Evolutionary conservation across 2,329 filamentous ascomycete genomes (phyloP).

Genomic region (Colletotrichum sidae): DNA sequence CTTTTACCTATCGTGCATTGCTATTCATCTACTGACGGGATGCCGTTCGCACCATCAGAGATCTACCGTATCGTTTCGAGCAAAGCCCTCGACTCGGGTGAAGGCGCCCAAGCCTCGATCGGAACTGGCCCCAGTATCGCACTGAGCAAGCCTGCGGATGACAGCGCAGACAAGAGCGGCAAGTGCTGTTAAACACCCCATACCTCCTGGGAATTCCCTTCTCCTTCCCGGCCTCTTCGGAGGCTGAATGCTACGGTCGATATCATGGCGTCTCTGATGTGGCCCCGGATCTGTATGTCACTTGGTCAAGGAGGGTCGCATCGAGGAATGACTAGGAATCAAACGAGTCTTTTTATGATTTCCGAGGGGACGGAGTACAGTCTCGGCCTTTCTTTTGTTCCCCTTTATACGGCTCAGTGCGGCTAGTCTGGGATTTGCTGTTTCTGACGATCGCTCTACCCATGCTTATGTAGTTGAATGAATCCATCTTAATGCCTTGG

Average conservation of each 20-base stretch:
- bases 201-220: constrained; percentile 6
- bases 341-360: constrained; percentile 41
- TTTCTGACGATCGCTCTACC: constrained; percentile 38
- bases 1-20: neutral
- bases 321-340: constrained; percentile 40
- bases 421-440: constrained; percentile 37
- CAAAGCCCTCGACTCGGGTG: constrained; percentile 94
- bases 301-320: constrained; percentile 38
- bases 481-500: constrained; percentile 39
- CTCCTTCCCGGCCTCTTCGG: constrained; percentile 36
- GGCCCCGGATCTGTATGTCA: constrained; percentile 43
- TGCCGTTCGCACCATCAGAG: constrained; percentile 66
- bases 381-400: constrained; percentile 41
- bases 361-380: constrained; percentile 41
- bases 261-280: constrained; percentile 47
- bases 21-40: constrained; percentile 1
- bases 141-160: constrained; percentile 86
- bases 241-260: constrained; percentile 38
- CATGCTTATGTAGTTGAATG: constrained; percentile 41
- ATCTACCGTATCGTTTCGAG: constrained; percentile 99
- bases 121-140: constrained; percentile 85
- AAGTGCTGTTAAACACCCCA: constrained; percentile 77
- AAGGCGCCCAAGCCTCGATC: constrained; percentile 82
- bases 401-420: constrained; percentile 35
- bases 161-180: constrained; percentile 78